Conservation (phyloP, 352 stramenopile species). For the Globisporangium uncinulatum region DNA sequence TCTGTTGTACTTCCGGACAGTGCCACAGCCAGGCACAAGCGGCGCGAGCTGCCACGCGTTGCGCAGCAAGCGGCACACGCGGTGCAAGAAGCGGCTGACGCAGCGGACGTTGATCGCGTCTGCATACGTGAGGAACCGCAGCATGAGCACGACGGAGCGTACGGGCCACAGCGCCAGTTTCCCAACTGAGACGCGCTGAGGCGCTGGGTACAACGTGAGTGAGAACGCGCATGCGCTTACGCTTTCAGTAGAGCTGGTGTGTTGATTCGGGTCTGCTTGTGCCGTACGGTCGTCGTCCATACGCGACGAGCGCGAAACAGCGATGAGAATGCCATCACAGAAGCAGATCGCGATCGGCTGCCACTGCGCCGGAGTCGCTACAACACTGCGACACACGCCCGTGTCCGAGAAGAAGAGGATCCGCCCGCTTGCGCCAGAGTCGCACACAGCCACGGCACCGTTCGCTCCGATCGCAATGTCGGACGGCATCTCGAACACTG, state of each 20-base stretch:
- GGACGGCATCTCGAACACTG: constrained; percentile 28
- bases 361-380: constrained; percentile 11
- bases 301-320: constrained; percentile 2
- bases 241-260: no score
- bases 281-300: no score
- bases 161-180: constrained; percentile 23
- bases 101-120: constrained; percentile 41
- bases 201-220: constrained; percentile 21
- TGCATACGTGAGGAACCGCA: constrained; percentile 41
- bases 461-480: constrained; percentile 20
- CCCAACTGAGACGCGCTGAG: constrained; percentile 18
- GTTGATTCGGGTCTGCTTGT: no score
- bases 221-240: constrained; percentile 1
- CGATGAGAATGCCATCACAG: constrained; percentile 15
- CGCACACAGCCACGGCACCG: constrained; percentile 40
- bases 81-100: constrained; percentile 32
- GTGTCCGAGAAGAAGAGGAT: constrained; percentile 39
- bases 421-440: constrained; percentile 18
- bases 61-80: constrained; percentile 27
- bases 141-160: constrained; percentile 16
- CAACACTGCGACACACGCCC: constrained; percentile 30
- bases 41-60: constrained; percentile 51
- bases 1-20: constrained; percentile 29
- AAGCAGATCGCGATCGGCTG: constrained; percentile 18
- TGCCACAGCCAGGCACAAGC: constrained; percentile 21